Evolutionary conservation across 257 asterid species (phyloP), one percentile per base, ranked within the genome.

Genomic region (Coffea eugenioides): DNA sequence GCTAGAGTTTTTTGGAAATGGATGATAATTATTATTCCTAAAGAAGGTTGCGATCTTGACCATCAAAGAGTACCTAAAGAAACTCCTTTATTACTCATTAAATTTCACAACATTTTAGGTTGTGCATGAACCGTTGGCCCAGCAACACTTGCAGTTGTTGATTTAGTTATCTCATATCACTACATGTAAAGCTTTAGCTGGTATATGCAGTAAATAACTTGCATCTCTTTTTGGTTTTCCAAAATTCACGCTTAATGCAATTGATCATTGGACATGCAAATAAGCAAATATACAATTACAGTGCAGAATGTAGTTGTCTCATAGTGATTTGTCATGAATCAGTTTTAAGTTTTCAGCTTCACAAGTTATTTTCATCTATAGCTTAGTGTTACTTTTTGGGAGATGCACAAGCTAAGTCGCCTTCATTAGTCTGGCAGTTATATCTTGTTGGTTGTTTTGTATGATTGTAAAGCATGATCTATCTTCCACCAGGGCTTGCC

Each of bases 401-500:
- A 80, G 59, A 59, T 65, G 11, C 10, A 43, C 72, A 4, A 45
- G 72, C 71, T 43, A 6, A 36, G 25, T 59, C 43, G 39, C 5
- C 8, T n/a, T 75, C 34, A 8, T 5, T 45, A 25, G 49, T 16
- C 45, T 39, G 49, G 56, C 25, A n/a, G 54, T 61, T 52, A 3
- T 78, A 66, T 62, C 3, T 0, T 54, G 11, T 56, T 48, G 69
- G 23, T 15, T 69, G 57, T 51, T n/a, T 43, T 46, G 57, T 65
- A 56, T 36, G 71, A 41, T 71, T n/a, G 74, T 52, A 67, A 74
- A 46, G 8, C 34, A n/a, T 76, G 31, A 65, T 76, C 77, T 81
- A 34, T 77, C 20, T 23, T 81, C 77, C 76, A 69, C 41, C 85
- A 92, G 97, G 89, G 97, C 97, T 64, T 90, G 95, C 87, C 95